Evolutionary conservation across 202 grass and related monocot genomes (phyloP), one percentile per base, ranked within the genome.

Genomic region (Saccharum hybrid): DNA sequence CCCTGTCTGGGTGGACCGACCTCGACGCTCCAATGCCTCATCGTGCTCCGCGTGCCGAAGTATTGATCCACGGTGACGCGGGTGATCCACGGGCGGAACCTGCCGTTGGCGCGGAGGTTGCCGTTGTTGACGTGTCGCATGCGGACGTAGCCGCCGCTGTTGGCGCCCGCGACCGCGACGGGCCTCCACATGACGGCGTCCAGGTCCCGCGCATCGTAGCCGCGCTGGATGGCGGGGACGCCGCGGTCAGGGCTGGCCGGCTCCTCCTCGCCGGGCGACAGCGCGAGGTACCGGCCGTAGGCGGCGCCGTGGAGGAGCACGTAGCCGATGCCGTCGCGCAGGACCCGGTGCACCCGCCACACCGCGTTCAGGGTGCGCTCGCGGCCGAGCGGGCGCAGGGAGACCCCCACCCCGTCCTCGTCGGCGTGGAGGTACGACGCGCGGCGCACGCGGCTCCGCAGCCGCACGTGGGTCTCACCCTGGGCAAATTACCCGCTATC

Each of bases 221-320:
- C 41, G 3, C 40, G 30, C 75, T 63, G 65, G 66, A 5, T 15
- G 75, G 33, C 56, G 40, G 9, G 38, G 26, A 4, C 3, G 38
- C 74, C 62, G n/a, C 1, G 31, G 54, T 3, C 26, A 28, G 26
- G 26, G 6, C 34, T 31, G 0, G 3, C 8, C 30, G 41, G 0
- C 33, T 16, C 16, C 13, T 2, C 2, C 14, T 7, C 16, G 49
- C 2, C 11, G 30, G 12, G 8, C 2, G 13, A 23, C 10, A 19
- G 22, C 15, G 61, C 46, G 37, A 76, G 82, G 82, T 84, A 84
- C 14, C 72, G 81, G 82, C 66, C 26, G 26, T 28, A 28, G 26
- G 26, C 26, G 26, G 26, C 26, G 75, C 68, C 45, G 43, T 52
- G 41, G 56, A 85, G 31, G 56, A 79, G 75, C 9, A 65, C 18